Percentiles rank a stretch among this genome's conserved stretches.
Conservation (phyloP, 1,139 yeast species). For the Suhomyces wounanorum region DNA sequence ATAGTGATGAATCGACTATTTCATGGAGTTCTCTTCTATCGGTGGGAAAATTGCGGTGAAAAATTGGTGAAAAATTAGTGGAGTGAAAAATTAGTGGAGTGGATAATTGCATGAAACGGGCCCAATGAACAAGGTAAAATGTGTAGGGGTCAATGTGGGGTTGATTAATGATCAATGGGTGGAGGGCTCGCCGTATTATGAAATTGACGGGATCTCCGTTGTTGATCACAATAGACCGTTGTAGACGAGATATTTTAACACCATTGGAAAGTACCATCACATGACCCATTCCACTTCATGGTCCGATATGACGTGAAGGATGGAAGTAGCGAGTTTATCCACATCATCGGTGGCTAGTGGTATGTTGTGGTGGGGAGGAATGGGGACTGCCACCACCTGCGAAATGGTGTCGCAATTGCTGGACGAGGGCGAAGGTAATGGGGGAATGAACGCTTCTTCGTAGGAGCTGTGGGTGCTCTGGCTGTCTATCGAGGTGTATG, state of each 20-base stretch:
- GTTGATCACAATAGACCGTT: too few relatives aligned
- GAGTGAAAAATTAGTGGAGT: not conserved
- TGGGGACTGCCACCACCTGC: not conserved
- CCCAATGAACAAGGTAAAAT: too few relatives aligned
- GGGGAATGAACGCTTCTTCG: conserved; percentile 12
- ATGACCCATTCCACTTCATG: conserved; percentile 24
- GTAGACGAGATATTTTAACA: too few relatives aligned
- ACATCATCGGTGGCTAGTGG: conserved; percentile 13
- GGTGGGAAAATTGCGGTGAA: not conserved
- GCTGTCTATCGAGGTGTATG: not conserved
- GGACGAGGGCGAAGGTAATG: conserved; percentile 9
- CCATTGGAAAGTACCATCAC: conserved; percentile 4
- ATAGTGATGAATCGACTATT: not conserved
- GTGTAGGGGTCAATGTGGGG: too few relatives aligned
- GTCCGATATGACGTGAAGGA: conserved; percentile 21
- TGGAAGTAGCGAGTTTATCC: conserved; percentile 23
- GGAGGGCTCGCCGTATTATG: too few relatives aligned
- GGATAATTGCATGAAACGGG: too few relatives aligned
- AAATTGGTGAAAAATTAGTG: not conserved
- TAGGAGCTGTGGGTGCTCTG: conserved; percentile 1
- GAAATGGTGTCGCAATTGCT: not conserved
- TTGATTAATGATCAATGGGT: too few relatives aligned
- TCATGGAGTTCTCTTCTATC: too few relatives aligned
- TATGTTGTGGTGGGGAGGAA: not conserved
- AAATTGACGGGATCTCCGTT: too few relatives aligned